phyloP scores from a whole-genome alignment of 805 yeast genomes.

The Myxozyma geophila region DNA sequence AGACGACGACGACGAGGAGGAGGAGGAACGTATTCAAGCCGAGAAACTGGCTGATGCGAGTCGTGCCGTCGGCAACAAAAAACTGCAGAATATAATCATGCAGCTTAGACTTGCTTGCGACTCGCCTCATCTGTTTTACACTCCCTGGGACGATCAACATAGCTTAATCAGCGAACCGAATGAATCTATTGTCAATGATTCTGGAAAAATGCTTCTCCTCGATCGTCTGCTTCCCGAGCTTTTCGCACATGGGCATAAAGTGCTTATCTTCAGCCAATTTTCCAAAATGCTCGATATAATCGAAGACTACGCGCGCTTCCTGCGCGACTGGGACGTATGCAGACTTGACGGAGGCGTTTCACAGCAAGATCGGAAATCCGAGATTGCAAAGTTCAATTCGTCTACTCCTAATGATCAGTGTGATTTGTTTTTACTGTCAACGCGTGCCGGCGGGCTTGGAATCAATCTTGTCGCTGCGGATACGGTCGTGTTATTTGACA shows the following conservation, averaged over 20 bases:
- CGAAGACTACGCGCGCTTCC: slow-evolving; percentile 67
- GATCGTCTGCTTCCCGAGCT: slow-evolving; percentile 64
- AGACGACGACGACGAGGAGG: too few relatives aligned
- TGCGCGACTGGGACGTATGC: slow-evolving; percentile 53
- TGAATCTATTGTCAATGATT: slow-evolving; percentile 54
- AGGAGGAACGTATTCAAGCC: slow-evolving; percentile 12
- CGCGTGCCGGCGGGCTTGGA: slow-evolving; percentile 95
- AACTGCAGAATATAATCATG: slow-evolving; percentile 72
- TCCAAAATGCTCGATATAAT: slow-evolving; percentile 79
- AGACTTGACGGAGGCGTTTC: slow-evolving; percentile 78
- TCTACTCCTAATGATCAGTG: slow-evolving; percentile 36
- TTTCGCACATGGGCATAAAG: slow-evolving; percentile 60
- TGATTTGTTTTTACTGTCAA: slow-evolving; percentile 73
- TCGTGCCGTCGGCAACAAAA: slow-evolving; percentile 52
- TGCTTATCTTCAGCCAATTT: slow-evolving; percentile 86
- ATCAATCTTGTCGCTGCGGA: slow-evolving; percentile 86
- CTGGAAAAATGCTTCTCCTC: slow-evolving; percentile 75
- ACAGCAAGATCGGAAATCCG: slow-evolving; percentile 66
- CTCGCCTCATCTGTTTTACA: slow-evolving; percentile 82
- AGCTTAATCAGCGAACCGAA: slow-evolving; percentile 43
- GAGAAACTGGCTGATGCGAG: slow-evolving; percentile 33
- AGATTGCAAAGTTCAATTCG: slow-evolving; percentile 58
- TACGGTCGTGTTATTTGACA: slow-evolving; percentile 85
- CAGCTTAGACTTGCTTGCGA: slow-evolving; percentile 84
- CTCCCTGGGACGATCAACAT: slow-evolving; percentile 65